Evolutionary conservation across 352 stramenopile genomes (phyloP).

Genomic region (Phytophthora brassicae): DNA sequence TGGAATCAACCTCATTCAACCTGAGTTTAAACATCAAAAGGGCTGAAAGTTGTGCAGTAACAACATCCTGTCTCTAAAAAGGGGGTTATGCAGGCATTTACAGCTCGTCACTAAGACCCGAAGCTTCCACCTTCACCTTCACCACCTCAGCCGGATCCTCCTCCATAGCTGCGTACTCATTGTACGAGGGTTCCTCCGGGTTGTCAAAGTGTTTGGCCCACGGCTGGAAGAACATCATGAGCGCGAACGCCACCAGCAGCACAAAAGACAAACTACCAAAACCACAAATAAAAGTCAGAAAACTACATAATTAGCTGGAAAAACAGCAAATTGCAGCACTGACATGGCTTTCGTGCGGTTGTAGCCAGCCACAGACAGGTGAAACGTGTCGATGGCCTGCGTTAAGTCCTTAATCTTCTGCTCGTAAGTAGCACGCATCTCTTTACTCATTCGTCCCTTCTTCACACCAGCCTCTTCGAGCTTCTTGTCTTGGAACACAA

Average conservation of each 20-base stretch:
- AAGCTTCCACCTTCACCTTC: conserved; percentile 19
- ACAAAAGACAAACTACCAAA: conserved; percentile 34
- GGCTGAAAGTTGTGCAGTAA: conserved; percentile 4
- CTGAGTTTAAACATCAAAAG: conserved; percentile 17
- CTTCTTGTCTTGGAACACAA: conserved; percentile 87
- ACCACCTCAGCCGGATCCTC: conserved; percentile 25
- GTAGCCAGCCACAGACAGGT: conserved; percentile 71
- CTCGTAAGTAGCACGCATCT: conserved; percentile 63
- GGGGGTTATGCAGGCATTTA: conserved; percentile 18
- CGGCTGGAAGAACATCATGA: conserved; percentile 78
- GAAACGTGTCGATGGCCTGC: conserved; percentile 75
- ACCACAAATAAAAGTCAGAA: not conserved
- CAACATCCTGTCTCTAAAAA: conserved; percentile 23
- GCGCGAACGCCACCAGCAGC: conserved; percentile 54
- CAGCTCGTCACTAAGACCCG: conserved; percentile 37
- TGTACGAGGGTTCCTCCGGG: conserved; percentile 26
- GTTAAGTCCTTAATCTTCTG: conserved; percentile 74
- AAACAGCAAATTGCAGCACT: conserved; percentile 10
- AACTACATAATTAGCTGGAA: not conserved
- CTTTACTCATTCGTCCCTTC: conserved; percentile 57
- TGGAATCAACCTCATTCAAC: conserved; percentile 34
- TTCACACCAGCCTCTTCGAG: conserved; percentile 68
- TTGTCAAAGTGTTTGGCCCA: conserved; percentile 52
- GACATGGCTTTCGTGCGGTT: conserved; percentile 83
- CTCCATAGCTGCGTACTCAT: conserved; percentile 30